Conservation (phyloP, 1,139 yeast genomes). For the Debaryomyces fabryi region DNA sequence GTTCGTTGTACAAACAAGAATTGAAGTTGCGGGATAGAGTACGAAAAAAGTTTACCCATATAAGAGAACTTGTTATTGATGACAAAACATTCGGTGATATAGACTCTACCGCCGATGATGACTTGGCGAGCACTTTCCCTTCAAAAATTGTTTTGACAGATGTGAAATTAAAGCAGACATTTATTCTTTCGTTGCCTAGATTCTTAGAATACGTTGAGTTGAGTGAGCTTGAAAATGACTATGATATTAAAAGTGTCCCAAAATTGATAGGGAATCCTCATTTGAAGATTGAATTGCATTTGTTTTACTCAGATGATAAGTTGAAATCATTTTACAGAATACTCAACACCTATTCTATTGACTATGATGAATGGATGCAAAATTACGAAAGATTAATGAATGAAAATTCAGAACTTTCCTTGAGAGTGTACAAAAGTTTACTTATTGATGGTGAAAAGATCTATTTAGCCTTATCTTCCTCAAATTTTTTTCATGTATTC, state of each 20-base stretch:
- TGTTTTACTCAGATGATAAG: slow-evolving; percentile 55
- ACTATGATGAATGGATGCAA: slow-evolving; percentile 55
- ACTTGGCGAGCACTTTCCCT: slow-evolving; percentile 52
- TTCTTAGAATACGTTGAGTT: slow-evolving; percentile 35
- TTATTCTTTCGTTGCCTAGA: slow-evolving; percentile 48
- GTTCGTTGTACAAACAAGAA: slow-evolving; percentile 39
- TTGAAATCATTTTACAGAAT: slow-evolving; percentile 38
- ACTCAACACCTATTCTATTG: slow-evolving; percentile 42
- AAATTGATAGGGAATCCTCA: slow-evolving; percentile 20
- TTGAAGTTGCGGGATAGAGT: slow-evolving; percentile 41
- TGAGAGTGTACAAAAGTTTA: slow-evolving; percentile 48
- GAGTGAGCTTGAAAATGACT: slow-evolving; percentile 3
- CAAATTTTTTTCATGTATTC: slow-evolving; percentile 15
- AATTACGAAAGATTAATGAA: slow-evolving; percentile 46
- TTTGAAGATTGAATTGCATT: slow-evolving; percentile 45
- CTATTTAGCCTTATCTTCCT: slow-evolving; percentile 34
- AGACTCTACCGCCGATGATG: slow-evolving; percentile 56
- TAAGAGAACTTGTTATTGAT: slow-evolving; percentile 38
- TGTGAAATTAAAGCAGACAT: slow-evolving; percentile 24
- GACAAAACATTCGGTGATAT: slow-evolving; percentile 29
- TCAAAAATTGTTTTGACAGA: slow-evolving; percentile 50
- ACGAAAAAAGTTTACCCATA: slow-evolving; percentile 26
- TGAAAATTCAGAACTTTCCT: slow-evolving; percentile 47
- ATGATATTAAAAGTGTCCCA: slow-evolving; percentile 5
- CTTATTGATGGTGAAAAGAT: slow-evolving; percentile 61